Conservation (phyloP, 768 basidiomycete species). For the Mycena vulgaris region DNA sequence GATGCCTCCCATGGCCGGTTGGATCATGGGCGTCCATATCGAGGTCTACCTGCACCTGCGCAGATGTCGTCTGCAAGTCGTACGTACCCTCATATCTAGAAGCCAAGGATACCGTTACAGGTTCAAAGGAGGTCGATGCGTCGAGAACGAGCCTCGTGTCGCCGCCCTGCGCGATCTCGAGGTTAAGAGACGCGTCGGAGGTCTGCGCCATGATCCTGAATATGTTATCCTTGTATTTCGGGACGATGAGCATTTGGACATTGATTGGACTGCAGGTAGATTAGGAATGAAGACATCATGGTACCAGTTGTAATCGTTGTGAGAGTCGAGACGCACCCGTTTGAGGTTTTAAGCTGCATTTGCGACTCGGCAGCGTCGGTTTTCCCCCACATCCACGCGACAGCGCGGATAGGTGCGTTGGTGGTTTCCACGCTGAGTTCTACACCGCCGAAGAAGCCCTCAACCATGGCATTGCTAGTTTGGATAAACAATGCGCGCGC, state of each 20-base stretch:
- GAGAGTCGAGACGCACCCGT: conserved; percentile 27
- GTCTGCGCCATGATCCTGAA: conserved; percentile 10
- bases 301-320: too few relatives aligned
- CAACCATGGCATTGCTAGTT: conserved; percentile 16
- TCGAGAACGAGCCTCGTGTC: conserved; percentile 7
- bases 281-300: too few relatives aligned
- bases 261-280: not conserved
- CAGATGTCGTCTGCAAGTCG: conserved; percentile 22
- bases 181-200: conserved; percentile 12
- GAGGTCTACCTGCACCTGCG: not conserved
- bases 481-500: conserved; percentile 14
- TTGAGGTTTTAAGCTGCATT: conserved; percentile 23
- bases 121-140: conserved; percentile 21
- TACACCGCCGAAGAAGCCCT: conserved; percentile 12
- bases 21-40: not conserved
- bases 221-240: conserved; percentile 15
- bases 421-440: conserved; percentile 20
- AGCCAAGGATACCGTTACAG: not conserved
- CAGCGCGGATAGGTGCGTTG: conserved; percentile 10
- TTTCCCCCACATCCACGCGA: conserved; percentile 17
- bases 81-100: conserved; percentile 25
- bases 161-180: not conserved
- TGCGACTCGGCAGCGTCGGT: conserved; percentile 2
- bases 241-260: not conserved
- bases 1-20: conserved; percentile 1